Evolutionary conservation across 2,329 filamentous ascomycete genomes (phyloP).

Genomic region (Penicillium olsonii): DNA sequence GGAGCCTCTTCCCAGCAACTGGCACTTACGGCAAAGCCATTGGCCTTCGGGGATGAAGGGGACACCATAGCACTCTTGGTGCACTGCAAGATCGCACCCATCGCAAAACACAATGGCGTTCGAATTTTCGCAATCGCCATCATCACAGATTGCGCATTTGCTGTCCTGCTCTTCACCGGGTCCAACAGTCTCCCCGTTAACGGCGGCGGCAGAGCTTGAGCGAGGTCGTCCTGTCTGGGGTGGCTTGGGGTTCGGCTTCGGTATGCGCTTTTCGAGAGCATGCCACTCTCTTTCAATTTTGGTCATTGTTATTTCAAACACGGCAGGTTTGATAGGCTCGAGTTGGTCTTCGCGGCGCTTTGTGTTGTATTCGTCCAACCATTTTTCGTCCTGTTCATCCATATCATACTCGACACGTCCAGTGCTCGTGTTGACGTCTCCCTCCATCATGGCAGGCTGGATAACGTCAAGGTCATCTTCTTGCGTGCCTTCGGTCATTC

Average conservation of each 20-base stretch:
- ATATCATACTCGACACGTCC: conserved; percentile 97
- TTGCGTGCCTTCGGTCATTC: conserved; percentile 62
- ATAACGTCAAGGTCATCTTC: conserved; percentile 64
- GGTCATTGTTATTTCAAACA: conserved; percentile 97
- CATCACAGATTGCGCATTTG: conserved; percentile 96
- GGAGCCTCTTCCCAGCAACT: conserved; percentile 87
- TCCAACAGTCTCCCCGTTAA: conserved; percentile 84
- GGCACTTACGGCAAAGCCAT: conserved; percentile 96
- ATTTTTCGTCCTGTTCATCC: conserved; percentile 98
- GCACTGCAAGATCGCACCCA: conserved; percentile 93
- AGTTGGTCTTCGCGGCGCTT: conserved; percentile 73
- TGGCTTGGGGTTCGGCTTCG: conserved; percentile 94
- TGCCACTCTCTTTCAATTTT: conserved; percentile 99
- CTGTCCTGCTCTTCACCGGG: conserved; percentile 91
- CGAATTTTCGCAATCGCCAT: conserved; percentile 98
- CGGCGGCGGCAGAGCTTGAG: conserved; percentile 90
- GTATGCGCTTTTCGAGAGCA: conserved; percentile 90
- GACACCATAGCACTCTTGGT: conserved; percentile 98
- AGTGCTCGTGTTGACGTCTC: conserved; percentile 60
- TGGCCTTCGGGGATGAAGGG: conserved; percentile 98
- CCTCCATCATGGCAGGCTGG: conserved; percentile 58
- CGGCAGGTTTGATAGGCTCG: conserved; percentile 83
- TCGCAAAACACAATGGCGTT: conserved; percentile 99
- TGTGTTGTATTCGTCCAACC: conserved; percentile 81
- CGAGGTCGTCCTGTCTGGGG: conserved; percentile 90